A percentile compares a stretch with the other conserved stretches of the same genome.
Conservation (phyloP, 106 monocot genomes). For the Apostasia shenzhenica region DNA sequence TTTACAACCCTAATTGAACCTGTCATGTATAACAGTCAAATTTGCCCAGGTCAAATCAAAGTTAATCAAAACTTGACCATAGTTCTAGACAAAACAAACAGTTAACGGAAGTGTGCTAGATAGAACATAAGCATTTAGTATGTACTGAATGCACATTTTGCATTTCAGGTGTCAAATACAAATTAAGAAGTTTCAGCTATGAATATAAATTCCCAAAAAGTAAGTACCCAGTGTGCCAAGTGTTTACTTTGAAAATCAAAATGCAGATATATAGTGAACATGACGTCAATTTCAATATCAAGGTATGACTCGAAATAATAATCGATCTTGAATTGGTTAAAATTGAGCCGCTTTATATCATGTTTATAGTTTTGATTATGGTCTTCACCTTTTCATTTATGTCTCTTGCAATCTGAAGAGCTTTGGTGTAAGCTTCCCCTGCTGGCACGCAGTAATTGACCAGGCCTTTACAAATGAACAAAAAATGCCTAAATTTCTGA, state of each 20-base stretch:
- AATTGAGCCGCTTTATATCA: neutral
- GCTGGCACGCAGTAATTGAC: constrained; percentile 89
- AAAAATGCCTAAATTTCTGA: neutral
- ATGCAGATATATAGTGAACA: neutral
- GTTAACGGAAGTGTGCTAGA: no score
- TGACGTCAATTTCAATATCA: neutral
- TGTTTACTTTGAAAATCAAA: neutral
- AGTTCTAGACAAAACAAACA: no score
- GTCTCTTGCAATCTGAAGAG: constrained; percentile 79
- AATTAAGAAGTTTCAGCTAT: no score
- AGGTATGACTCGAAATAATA: neutral
- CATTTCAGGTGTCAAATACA: no score
- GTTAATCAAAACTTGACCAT: no score
- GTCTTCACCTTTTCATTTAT: constrained; percentile 71
- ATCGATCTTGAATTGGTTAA: neutral
- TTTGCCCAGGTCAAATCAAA: no score
- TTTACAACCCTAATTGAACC: no score
- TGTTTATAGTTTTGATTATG: neutral
- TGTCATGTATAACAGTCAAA: no score
- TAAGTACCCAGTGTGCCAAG: no score
- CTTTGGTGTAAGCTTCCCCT: constrained; percentile 77
- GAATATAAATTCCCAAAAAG: no score
- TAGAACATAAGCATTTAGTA: no score
- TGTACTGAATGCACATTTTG: no score
- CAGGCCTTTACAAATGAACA: constrained; percentile 44